Evolutionary conservation across 441 rosid species (phyloP), one percentile per base, ranked within the genome.

Genomic region (Arabidopsis hybrid): DNA sequence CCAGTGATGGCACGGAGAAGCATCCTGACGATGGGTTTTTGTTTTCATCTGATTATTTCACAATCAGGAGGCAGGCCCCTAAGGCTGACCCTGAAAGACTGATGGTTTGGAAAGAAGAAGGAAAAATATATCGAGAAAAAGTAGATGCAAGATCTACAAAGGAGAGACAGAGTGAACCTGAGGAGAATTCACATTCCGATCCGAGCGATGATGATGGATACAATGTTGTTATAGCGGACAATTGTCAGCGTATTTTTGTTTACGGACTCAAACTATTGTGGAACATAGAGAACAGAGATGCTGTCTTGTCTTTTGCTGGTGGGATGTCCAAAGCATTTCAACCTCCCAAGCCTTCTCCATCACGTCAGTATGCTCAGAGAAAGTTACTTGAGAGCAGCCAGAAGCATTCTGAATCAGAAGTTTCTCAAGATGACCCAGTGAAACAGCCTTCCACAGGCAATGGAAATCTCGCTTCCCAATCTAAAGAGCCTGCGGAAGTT

Each of bases 91-190:
- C 96, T 59, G 89, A 84, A 40, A 89, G 95, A 68, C 78, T 96
- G 72, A 72, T 89, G 83, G 92, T 97, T 10, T 96, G 99, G 99
- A 97, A 93, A 86, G 98, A 90, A 78, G 93, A 94, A 86, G 98
- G 98, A 51, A 90, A 94, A 83, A 90, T 82, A 82, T 90, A 91
- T 81, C 85, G 82, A 72, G 97, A 93, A 83, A 88, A 87, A 95
- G 88, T 93, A n/a, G 83, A 88, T 78, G 93, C 91, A 60, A 88
- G 88, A 80, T 81, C 96, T 53, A 91, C 88, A 79, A 86, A 86
- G 67, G 97, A 89, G 79, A 86, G 82, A 73, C 89, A 87, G 50
- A 91, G 93, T 77, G 99, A 90, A 76, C 81, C 87, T 73, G 97
- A 89, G 74, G 98, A 89, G 74, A 89, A 88, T 66, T 75, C 93